Percentiles rank a stretch among this genome's conserved stretches.
Evolutionary conservation across 2,329 filamentous ascomycete species (phyloP).

Genomic region (Ploettnerulaceae sp.): DNA sequence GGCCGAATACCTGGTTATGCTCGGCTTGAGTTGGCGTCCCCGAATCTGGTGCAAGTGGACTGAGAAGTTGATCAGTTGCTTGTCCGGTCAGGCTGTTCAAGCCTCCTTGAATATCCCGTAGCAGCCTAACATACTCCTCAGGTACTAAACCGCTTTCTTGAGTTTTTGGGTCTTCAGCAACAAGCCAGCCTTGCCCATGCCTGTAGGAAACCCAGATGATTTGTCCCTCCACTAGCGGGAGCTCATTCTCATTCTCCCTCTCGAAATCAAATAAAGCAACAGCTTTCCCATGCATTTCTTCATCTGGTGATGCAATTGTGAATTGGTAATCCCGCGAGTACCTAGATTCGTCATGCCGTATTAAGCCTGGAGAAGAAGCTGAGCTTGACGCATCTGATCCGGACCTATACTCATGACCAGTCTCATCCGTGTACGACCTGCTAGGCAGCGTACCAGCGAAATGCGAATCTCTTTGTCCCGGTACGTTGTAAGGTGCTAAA

Average conservation of each 20-base stretch:
- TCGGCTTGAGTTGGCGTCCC: constrained; percentile 60
- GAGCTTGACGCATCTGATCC: constrained; percentile 56
- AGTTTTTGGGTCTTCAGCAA: constrained; percentile 92
- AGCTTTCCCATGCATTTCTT: constrained; percentile 96
- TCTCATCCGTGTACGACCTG: constrained; percentile 36
- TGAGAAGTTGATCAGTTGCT: constrained; percentile 44
- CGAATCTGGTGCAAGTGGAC: constrained; percentile 50
- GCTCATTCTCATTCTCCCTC: constrained; percentile 92
- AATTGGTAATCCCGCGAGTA: constrained; percentile 93
- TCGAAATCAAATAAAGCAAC: constrained; percentile 94
- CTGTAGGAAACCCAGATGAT: constrained; percentile 95
- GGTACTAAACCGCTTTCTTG: constrained; percentile 92
- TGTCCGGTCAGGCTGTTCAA: constrained; percentile 68
- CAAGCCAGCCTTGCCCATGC: constrained; percentile 94
- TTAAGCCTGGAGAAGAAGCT: constrained; percentile 53
- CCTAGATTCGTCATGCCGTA: constrained; percentile 65
- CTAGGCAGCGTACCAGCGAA: constrained; percentile 44
- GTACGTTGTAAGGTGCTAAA: constrained; percentile 40
- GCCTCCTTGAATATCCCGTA: constrained; percentile 90
- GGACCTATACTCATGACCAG: constrained; percentile 38
- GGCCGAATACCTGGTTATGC: constrained; percentile 43
- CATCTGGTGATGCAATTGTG: constrained; percentile 89
- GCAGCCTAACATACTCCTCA: constrained; percentile 88
- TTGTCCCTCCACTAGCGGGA: constrained; percentile 88
- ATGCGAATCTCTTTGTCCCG: constrained; percentile 48